These are phyloP conservation scores for Logfia minima DNA, from an alignment of 129 eudicot species.

Conservation along the genomic window DNA sequence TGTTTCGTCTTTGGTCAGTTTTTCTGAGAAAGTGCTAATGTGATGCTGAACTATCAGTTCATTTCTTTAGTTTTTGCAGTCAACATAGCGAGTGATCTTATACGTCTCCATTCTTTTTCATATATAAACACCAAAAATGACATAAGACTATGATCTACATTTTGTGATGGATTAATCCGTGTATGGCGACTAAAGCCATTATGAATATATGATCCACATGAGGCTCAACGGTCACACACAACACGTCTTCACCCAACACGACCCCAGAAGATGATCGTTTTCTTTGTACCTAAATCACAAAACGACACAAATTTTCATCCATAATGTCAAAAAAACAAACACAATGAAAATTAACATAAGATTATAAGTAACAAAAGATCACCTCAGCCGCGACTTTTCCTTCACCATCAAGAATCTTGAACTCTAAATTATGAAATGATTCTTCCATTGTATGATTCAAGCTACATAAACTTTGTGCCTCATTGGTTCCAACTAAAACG, in stretches of 20 bases:
- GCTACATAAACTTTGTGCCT: slow-evolving; percentile 18
- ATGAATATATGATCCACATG: slow-evolving; percentile 55
- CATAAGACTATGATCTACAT: slow-evolving; percentile 34
- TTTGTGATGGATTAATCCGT: slow-evolving; percentile 50
- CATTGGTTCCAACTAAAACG: slow-evolving; percentile 32
- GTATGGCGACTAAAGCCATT: slow-evolving; percentile 64
- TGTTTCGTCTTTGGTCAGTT: too few relatives aligned
- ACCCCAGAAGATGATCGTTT: slow-evolving; percentile 59
- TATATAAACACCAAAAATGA: slow-evolving; percentile 18
- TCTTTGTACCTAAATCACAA: slow-evolving; percentile 41
- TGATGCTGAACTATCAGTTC: too few relatives aligned
- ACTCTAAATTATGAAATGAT: slow-evolving; percentile 36
- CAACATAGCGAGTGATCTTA: too few relatives aligned
- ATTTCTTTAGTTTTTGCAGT: too few relatives aligned
- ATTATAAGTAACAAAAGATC: neutral
- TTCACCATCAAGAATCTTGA: slow-evolving; percentile 42
- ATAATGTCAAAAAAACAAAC: neutral
- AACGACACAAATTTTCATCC: neutral
- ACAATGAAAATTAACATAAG: neutral
- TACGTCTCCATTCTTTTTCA: neutral
- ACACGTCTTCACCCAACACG: slow-evolving; percentile 59
- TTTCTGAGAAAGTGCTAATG: too few relatives aligned
- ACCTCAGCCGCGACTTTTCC: slow-evolving; percentile 52
- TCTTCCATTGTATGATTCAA: slow-evolving; percentile 43
- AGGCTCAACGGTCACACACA: slow-evolving; percentile 59